Evolutionary conservation across 139 green algal species (phyloP), one percentile per base, ranked within the genome.

Genomic region (Asterochloris sp.): DNA sequence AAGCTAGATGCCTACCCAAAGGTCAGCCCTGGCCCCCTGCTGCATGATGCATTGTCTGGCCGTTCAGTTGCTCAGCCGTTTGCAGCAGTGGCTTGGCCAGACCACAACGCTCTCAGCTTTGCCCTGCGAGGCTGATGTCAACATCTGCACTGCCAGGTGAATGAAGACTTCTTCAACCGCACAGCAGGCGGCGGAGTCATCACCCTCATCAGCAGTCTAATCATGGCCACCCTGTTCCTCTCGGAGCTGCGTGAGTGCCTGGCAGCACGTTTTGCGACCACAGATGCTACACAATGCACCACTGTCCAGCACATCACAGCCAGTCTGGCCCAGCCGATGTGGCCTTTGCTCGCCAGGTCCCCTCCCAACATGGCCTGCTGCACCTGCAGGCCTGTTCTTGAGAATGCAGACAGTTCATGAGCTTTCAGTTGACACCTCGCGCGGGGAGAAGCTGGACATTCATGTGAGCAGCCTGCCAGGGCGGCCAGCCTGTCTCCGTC

Each of bases 191-290:
- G 97, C 0, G 96, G 96, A 23, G 85, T 98, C n/a, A 98, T 99
- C 83, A 99, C 97, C 12, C 87, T 99, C 66, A 88, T 94, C 9
- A 89, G 94, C 8, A 89, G 88, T 16, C 69, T 95, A 23, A 79
- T 99, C 16, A 99, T 99, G 97, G 66, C 91, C 0, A 54, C 97
- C 4, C 89, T 99, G 9, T 99, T 99, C 86, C 78, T 97, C 0
- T 95, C 89, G 2, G 96, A 99, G 85, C 88, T 98, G 8, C 80
- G 93, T 98, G 81, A 91, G 94, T 89, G 9, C 21, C 27, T 12
- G 15, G 24, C 60, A 11, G 74, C 38, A 79, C 17, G 74, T 0
- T 79, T 11, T 76, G 14, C 21, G 4, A 26, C 62, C 26, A 64
- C 74, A 66, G 15, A 24, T 15, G 26, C 26, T 24, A 79, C 29